Base-by-base conservation (phyloP, 139 green algal genomes). In the Chlorella vulgaris region DNA sequence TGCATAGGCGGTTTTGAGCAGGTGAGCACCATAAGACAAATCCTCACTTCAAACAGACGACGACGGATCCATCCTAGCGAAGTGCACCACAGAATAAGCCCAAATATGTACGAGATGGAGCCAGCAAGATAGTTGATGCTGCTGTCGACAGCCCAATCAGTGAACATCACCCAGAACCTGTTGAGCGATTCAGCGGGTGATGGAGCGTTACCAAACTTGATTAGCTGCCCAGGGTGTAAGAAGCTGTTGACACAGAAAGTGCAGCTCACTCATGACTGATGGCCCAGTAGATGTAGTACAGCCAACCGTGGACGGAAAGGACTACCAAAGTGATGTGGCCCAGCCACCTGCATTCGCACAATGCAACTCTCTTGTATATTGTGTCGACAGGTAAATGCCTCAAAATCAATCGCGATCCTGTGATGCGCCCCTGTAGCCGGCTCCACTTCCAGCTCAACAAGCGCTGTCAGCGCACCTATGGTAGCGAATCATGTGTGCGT, bases 341-440 rank as follows among this genome's bases (percentile, higher is more conserved):
- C n/a, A 88, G 33, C 84, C 84, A 88, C 35, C 81, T 86, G 63
- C 61, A n/a, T n/a, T n/a, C n/a, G n/a, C n/a, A n/a, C n/a, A n/a
- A n/a, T n/a, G n/a, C n/a, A n/a, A n/a, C n/a, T n/a, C n/a, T n/a
- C n/a, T n/a, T n/a, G n/a, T n/a, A n/a, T n/a, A n/a, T n/a, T n/a
- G n/a, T n/a, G n/a, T n/a, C n/a, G n/a, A n/a, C n/a, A n/a, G n/a
- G n/a, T n/a, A n/a, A n/a, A n/a, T n/a, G n/a, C n/a, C n/a, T n/a
- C n/a, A n/a, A n/a, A n/a, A n/a, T n/a, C n/a, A n/a, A n/a, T n/a
- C n/a, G n/a, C n/a, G n/a, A n/a, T n/a, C n/a, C n/a, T n/a, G n/a
- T n/a, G n/a, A n/a, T n/a, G n/a, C n/a, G n/a, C n/a, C n/a, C n/a
- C n/a, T n/a, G n/a, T n/a, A n/a, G n/a, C n/a, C n/a, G n/a, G n/a